Conservation (phyloP, 495 filamentous ascomycete genomes). For the Hypomontagnella submonticulosa region DNA sequence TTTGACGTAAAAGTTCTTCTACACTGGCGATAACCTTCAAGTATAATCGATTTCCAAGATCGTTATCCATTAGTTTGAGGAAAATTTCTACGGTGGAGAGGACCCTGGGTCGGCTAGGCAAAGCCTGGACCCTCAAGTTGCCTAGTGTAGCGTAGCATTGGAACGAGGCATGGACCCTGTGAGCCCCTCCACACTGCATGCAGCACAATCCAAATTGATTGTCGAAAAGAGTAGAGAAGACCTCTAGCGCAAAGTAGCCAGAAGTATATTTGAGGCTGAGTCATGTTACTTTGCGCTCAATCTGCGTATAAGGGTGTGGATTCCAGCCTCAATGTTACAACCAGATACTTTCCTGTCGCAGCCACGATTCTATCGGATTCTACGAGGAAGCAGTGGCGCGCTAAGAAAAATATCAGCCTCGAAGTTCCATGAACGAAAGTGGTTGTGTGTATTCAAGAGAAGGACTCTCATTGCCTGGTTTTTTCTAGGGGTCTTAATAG, state of each 20-base stretch:
- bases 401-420: constrained; percentile 44
- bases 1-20: no score
- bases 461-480: constrained; percentile 15
- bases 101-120: no score
- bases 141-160: neutral
- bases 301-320: neutral
- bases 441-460: constrained; percentile 10
- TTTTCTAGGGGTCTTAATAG: constrained; percentile 15
- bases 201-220: constrained; percentile 38
- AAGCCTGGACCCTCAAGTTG: neutral
- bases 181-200: constrained; percentile 37
- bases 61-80: no score
- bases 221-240: constrained; percentile 39
- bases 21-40: no score
- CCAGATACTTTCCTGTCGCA: constrained; percentile 29
- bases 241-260: constrained; percentile 19
- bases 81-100: no score
- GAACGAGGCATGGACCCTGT: constrained; percentile 16
- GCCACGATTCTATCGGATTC: constrained; percentile 53
- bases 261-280: constrained; percentile 42
- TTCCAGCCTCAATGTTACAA: constrained; percentile 34
- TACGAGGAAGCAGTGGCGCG: constrained; percentile 47
- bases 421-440: constrained; percentile 18
- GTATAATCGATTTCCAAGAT: no score
- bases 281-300: neutral